These are phyloP conservation scores for Xenoacremonium recifei DNA, from an alignment of 2,329 filamentous ascomycete species.

Conservation along the genomic window DNA sequence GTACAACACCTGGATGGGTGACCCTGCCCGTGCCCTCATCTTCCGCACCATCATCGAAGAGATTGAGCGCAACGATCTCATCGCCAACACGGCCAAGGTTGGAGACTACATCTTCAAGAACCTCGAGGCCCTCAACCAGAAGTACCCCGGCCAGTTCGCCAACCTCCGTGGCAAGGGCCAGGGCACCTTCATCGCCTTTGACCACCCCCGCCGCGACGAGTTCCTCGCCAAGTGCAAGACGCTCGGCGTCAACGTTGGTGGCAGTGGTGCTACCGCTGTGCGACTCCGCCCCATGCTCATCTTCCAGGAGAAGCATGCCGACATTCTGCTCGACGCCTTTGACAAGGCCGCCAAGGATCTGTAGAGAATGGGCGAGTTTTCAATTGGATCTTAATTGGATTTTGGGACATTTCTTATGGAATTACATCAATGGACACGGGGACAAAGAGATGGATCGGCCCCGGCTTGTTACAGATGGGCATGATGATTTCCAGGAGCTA, in stretches of 20 bases:
- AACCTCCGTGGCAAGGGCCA: conserved; percentile 85
- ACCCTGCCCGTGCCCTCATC: conserved; percentile 79
- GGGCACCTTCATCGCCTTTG: conserved; percentile 92
- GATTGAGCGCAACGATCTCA: conserved; percentile 73
- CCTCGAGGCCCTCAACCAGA: conserved; percentile 63
- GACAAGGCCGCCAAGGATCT: conserved; percentile 66
- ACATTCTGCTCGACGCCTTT: conserved; percentile 75
- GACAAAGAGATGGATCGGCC: no score
- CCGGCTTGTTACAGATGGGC: no score
- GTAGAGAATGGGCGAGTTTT: neutral
- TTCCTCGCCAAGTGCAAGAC: conserved; percentile 77
- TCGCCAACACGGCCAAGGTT: conserved; percentile 72
- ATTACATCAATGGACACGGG: no score
- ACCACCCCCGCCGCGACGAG: conserved; percentile 75
- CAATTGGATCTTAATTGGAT: no score
- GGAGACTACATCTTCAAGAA: conserved; percentile 76
- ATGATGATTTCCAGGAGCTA: no score
- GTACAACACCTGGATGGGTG: conserved; percentile 98
- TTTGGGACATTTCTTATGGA: no score
- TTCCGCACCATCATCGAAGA: conserved; percentile 86
- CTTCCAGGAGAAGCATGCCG: conserved; percentile 88
- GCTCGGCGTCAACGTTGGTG: conserved; percentile 84
- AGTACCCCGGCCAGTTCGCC: conserved; percentile 74
- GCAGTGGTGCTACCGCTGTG: conserved; percentile 73
- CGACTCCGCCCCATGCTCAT: conserved; percentile 85